phyloP scores from a whole-genome alignment of 2,329 filamentous ascomycete genomes.

The Truncatella angustata region DNA sequence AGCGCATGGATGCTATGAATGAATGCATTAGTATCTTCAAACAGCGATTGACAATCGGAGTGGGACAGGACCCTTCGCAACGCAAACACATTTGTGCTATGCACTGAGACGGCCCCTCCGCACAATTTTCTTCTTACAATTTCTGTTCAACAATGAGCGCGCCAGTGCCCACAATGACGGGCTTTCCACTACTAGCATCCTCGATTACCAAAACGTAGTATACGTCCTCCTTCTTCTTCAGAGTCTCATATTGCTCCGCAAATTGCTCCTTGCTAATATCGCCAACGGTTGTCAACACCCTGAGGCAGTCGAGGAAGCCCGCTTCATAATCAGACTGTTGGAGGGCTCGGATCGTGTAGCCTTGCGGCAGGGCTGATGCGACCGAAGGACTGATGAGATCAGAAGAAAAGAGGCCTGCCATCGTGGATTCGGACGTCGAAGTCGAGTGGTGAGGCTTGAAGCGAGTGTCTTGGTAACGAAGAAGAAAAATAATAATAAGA shows the following conservation, averaged over 20 bases:
- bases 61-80: too few species aligned
- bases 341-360: slow-evolving; percentile 81
- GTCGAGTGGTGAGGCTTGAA: neutral
- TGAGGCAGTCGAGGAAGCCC: slow-evolving; percentile 87
- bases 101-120: neutral
- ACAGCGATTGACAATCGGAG: neutral
- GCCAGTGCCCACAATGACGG: slow-evolving; percentile 82
- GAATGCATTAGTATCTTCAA: slow-evolving; percentile 11
- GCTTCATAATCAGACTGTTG: slow-evolving; percentile 72
- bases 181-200: slow-evolving; percentile 57
- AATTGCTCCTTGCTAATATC: slow-evolving; percentile 76
- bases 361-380: slow-evolving; percentile 68
- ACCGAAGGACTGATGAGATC: slow-evolving; percentile 77
- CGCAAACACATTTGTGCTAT: too few species aligned
- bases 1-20: slow-evolving; percentile 69
- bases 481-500: neutral
- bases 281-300: slow-evolving; percentile 89
- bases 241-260: slow-evolving; percentile 78
- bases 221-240: slow-evolving; percentile 63
- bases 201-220: slow-evolving; percentile 89
- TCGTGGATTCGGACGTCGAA: slow-evolving; percentile 16
- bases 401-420: slow-evolving; percentile 67
- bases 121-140: slow-evolving; percentile 63
- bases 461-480: neutral
- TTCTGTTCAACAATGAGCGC: slow-evolving; percentile 91